Evolutionary conservation across 73 alveolate genomes (phyloP), one percentile per base, ranked within the genome.

Genomic region (Paramecium biaurelia): DNA sequence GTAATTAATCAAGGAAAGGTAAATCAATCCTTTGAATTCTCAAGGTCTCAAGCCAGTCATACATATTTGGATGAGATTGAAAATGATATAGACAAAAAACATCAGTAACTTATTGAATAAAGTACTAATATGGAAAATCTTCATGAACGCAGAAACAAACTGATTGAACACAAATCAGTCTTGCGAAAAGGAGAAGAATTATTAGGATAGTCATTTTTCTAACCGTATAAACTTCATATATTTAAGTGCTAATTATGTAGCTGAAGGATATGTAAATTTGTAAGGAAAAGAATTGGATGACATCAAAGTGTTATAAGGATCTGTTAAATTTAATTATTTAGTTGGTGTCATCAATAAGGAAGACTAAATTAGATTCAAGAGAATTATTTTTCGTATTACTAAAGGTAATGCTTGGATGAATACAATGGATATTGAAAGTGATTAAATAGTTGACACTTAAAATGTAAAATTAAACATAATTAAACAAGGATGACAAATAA

Each of bases 271-370:
- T 68, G 85, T 58, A 1, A 38, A 85, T 85, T 12, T 59, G 34
- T 28, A 26, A 57, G 72, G 72, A 10, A 59, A 67, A 35, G 93
- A 67, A 12, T 57, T 32, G 6, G 86, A 63, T 20, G 92, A 68
- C 70, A 56, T 74, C 21, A 49, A 35, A 67, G 23, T 47, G 1
- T 43, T 38, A 32, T 23, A 15, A 23, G 79, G 58, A 35, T 26
- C 42, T 28, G 93, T 47, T 37, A 85, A 89, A 38, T 34, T 93
- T 24, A 87, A 93, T 42, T 95, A 92, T 63, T 21, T 35, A 8
- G 97, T 98, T 21, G 99, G 99, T n/a, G 95, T 98, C 21, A 95
- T 98, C 59, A 95, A 97, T 43, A 76, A 21, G 15, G 97, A 86
- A 59, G 99, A 98, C 42, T 92, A 93, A 63, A 85, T 92, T 30